Evolutionary conservation across 768 basidiomycete species (phyloP).

Genomic region (Rhizopogon vinicolor): DNA sequence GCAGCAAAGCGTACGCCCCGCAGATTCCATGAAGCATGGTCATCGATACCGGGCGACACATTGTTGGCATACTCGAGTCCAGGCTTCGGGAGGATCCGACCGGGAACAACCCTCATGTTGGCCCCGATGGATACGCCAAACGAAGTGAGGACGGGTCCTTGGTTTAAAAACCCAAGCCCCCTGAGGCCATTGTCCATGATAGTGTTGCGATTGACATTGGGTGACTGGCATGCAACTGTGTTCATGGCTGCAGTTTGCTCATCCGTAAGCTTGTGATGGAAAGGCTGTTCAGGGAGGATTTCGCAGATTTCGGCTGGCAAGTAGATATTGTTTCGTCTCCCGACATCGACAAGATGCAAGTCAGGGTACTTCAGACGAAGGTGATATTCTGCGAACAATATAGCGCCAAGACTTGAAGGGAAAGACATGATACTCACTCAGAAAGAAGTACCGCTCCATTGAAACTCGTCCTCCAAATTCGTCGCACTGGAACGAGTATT

Average conservation of each 20-base stretch:
- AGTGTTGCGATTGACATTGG: conserved; percentile 42
- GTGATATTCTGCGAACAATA: conserved; percentile 35
- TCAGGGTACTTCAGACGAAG: conserved; percentile 33
- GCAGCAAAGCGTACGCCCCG: conserved; percentile 53
- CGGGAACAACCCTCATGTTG: conserved; percentile 53
- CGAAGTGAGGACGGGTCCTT: conserved; percentile 29
- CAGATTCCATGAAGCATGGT: conserved; percentile 50
- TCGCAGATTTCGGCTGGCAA: conserved; percentile 47
- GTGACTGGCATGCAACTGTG: conserved; percentile 41
- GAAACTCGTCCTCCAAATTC: conserved; percentile 35
- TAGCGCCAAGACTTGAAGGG: background rate
- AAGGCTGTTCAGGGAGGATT: conserved; percentile 38
- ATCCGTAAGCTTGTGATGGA: conserved; percentile 47
- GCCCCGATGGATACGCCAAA: conserved; percentile 43
- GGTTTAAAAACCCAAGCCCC: conserved; percentile 36
- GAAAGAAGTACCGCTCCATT: conserved; percentile 43
- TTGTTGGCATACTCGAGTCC: conserved; percentile 34
- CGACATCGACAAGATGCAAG: conserved; percentile 44
- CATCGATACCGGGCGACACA: conserved; percentile 30
- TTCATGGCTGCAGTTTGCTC: conserved; percentile 52
- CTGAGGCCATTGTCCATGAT: conserved; percentile 40
- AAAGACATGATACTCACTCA: conserved; percentile 30
- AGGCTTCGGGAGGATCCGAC: conserved; percentile 43
- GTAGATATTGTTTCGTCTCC: conserved; percentile 30
- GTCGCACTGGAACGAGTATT: conserved; percentile 36